A percentile compares a stretch with the other conserved stretches of the same genome.
Conservation (phyloP, 1,284 basidiomycete species). For the Cryptococcus wingfieldii region DNA sequence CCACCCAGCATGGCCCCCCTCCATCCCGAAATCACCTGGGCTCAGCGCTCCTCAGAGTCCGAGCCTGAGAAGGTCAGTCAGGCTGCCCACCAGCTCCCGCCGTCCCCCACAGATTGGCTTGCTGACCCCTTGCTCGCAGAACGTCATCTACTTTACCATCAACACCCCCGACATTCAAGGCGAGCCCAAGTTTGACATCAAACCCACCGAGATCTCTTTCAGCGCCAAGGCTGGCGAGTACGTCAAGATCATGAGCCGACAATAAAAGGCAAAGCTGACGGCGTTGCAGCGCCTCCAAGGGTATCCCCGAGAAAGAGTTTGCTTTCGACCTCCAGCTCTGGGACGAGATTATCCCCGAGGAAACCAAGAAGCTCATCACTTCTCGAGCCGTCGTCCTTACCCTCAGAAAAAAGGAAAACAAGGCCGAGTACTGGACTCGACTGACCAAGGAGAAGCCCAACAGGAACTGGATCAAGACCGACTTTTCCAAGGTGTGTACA, state of each 20-base stretch:
- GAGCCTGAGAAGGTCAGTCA: slow-evolving; percentile 64
- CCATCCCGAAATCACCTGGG: slow-evolving; percentile 87
- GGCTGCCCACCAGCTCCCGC: not conserved
- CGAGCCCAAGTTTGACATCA: slow-evolving; percentile 62
- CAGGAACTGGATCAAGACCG: slow-evolving; percentile 77
- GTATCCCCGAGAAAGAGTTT: slow-evolving; percentile 61
- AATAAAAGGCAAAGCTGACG: not conserved
- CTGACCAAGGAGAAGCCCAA: slow-evolving; percentile 80
- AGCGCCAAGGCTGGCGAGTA: slow-evolving; percentile 68
- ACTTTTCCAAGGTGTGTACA: slow-evolving; percentile 67
- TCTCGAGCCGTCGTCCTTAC: slow-evolving; percentile 63
- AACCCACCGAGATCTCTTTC: slow-evolving; percentile 62
- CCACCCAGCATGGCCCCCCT: slow-evolving; percentile 39
- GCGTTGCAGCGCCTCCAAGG: slow-evolving; percentile 52
- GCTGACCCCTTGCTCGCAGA: slow-evolving; percentile 52
- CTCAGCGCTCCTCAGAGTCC: slow-evolving; percentile 70
- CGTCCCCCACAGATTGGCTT: not conserved
- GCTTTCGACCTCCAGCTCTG: slow-evolving; percentile 69
- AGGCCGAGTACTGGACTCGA: slow-evolving; percentile 80
- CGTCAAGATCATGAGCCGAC: slow-evolving; percentile 33
- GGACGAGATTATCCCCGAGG: slow-evolving; percentile 69
- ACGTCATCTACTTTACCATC: slow-evolving; percentile 75
- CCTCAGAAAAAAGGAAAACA: slow-evolving; percentile 72
- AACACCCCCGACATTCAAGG: slow-evolving; percentile 75
- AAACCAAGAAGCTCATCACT: slow-evolving; percentile 60